Base-by-base conservation (phyloP, 2,329 filamentous ascomycete species). In the Westerdykella aurantiaca region DNA sequence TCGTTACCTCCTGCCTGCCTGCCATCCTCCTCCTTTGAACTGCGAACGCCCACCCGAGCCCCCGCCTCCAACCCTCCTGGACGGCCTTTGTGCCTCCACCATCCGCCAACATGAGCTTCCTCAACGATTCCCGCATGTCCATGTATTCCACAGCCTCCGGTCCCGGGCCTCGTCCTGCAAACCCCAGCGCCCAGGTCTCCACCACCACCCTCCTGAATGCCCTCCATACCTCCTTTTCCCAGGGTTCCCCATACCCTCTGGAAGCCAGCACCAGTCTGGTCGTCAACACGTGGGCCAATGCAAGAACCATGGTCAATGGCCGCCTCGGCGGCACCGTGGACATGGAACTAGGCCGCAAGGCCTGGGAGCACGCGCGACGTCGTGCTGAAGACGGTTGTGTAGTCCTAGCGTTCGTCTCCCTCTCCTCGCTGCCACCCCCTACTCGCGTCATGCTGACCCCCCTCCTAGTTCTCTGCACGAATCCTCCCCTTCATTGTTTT, bases 321-420 rank as follows among this genome's bases (percentile, higher is more conserved):
- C 76, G 79, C 44, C 73, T 76, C 38, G 87, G 86, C 41, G 87
- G 86, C 42, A 89, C 86, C 6, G 80, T 97, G 34, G 93, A 98
- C 69, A 71, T 79, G 34, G 80, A 85, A 17, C 71, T 98, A 40
- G 86, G 87, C 13, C 76, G 81, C 41, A 81, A 88, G 64, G 89
- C 90, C 2, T 98, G 93, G 91, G 93, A 98, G 71, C 93, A 98
- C 74, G 91, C 93, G 44, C 81, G 91, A 55, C 82, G 93, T 49
- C 81, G 93, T 72, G 93, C 93, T 34, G 93, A 98, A 67, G 93
- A 98, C 71, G 90, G 88, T 13, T 96, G 90, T 63, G 86, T 98
- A 51, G 76, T 97, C 42, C 71, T 98, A 54, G 86, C 86, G 88
- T 95, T 76, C 55, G 82, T 69, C 41, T 29, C 11, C 14, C 14